These are phyloP conservation scores for Collybia sp. DNA, from an alignment of 768 basidiomycete species.

Conservation along the genomic window DNA sequence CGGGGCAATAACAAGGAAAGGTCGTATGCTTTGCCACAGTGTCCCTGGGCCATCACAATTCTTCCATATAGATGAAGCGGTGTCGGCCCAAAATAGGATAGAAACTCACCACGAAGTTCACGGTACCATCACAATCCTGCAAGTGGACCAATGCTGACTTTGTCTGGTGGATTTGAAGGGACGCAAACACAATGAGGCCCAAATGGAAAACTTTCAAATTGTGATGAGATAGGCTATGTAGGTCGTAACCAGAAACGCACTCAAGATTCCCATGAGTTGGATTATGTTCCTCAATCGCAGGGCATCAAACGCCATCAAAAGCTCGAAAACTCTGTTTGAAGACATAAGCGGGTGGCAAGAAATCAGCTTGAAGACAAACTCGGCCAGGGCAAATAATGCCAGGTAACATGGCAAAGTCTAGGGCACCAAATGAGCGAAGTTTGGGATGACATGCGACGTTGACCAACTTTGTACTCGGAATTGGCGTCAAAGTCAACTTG, in stretches of 20 bases:
- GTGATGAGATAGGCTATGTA: not conserved
- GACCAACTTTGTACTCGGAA: constrained; percentile 44
- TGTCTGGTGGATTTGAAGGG: constrained; percentile 79
- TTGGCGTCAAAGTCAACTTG: constrained; percentile 33
- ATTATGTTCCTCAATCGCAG: constrained; percentile 73
- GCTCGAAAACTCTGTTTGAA: constrained; percentile 63
- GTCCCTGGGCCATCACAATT: constrained; percentile 43
- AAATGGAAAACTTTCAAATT: constrained; percentile 61
- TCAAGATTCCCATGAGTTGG: constrained; percentile 68
- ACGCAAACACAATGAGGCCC: constrained; percentile 68
- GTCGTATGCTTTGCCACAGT: constrained; percentile 55
- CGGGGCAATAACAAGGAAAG: constrained; percentile 71
- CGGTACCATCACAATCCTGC: constrained; percentile 26
- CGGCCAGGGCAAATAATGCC: constrained; percentile 77
- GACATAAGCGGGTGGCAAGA: constrained; percentile 3
- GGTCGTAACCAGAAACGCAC: constrained; percentile 32
- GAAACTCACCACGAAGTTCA: constrained; percentile 34
- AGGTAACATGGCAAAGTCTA: constrained; percentile 84
- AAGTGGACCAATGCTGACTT: constrained; percentile 45
- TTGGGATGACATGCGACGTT: not conserved
- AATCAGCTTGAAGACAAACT: constrained; percentile 38
- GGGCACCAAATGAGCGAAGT: constrained; percentile 1
- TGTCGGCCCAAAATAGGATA: not conserved
- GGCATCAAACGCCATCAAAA: constrained; percentile 82
- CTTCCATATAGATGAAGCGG: constrained; percentile 22